These are phyloP conservation scores for Hypomontagnella monticulosa DNA, from an alignment of 495 filamentous ascomycete genomes.

Conservation along the genomic window DNA sequence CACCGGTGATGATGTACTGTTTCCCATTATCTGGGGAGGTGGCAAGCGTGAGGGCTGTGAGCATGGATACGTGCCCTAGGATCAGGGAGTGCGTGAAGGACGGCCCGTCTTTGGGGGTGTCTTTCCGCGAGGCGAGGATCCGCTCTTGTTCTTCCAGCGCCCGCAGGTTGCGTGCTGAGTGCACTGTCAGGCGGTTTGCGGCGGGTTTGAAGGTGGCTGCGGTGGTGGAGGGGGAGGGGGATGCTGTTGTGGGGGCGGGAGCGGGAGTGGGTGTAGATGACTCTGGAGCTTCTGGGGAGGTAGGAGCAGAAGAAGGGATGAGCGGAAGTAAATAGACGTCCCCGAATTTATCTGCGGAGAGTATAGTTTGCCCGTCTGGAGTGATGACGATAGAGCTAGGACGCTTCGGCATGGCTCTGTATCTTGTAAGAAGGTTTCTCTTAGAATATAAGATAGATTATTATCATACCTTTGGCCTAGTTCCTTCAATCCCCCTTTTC, in stretches of 20 bases:
- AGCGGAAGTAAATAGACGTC: slow-evolving; percentile 94
- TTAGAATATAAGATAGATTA: background rate
- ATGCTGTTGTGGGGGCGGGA: slow-evolving; percentile 10
- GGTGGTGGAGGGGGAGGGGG: background rate
- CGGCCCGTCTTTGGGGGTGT: slow-evolving; percentile 52
- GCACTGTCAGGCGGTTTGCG: slow-evolving; percentile 80
- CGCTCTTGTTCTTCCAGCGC: slow-evolving; percentile 77
- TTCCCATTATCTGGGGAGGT: slow-evolving; percentile 51
- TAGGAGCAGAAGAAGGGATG: slow-evolving; percentile 53
- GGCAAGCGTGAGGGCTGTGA: slow-evolving; percentile 75
- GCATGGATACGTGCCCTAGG: slow-evolving; percentile 93
- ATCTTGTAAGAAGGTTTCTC: slow-evolving; percentile 10
- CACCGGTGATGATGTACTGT: slow-evolving; percentile 84
- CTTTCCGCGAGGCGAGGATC: slow-evolving; percentile 55
- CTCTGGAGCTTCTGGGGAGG: slow-evolving; percentile 11
- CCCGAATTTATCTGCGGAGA: slow-evolving; percentile 92
- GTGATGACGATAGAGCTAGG: slow-evolving; percentile 78
- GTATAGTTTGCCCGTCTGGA: slow-evolving; percentile 71
- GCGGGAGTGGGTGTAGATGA: slow-evolving; percentile 8
- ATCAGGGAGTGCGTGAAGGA: slow-evolving; percentile 77
- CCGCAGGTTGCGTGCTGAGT: slow-evolving; percentile 79
- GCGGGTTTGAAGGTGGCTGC: slow-evolving; percentile 52
- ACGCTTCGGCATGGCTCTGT: slow-evolving; percentile 87
- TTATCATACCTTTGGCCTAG: slow-evolving; percentile 74
- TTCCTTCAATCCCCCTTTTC: slow-evolving; percentile 68